Evolutionary conservation across 495 filamentous ascomycete species (phyloP), one percentile per base, ranked within the genome.

Genomic region (Aspergillus nanangensis): DNA sequence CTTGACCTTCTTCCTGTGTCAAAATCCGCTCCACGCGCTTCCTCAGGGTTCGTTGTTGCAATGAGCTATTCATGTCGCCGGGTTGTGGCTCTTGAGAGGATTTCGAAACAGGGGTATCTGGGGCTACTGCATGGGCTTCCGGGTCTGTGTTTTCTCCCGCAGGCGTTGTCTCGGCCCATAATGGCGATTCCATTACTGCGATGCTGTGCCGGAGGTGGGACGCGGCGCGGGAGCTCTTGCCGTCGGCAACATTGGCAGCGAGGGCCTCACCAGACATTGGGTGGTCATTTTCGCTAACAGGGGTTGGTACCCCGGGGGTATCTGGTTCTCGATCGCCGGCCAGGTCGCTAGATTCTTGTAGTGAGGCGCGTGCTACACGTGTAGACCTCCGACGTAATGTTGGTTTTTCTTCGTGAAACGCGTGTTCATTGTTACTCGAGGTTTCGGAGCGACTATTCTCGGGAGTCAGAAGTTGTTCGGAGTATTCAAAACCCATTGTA

Each of bases 391-490:
- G 64, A 41, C 66, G 66, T 35, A 56, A 23, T 9, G 56, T 52
- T 19, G 63, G 53, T 50, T 69, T 71, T 47, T 74, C 70, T 17
- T 74, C 70, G 14, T 52, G 50, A 18, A 56, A 66, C 58, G 64
- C 65, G 62, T 69, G 63, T 53, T 71, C 70, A 56, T 69, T 69
- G 52, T 72, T 74, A 58, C 70, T 74, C 3, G 70, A 74, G 1
- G 70, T 74, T 45, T 74, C 70, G n/a, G 70, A 74, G 44, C 70
- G 69, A 47, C 70, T 72, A 33, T 68, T 66, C 43, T 74, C 70
- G 27, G 70, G 70, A 3, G 70, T 74, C 17, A 74, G 58, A 13
- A 74, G 63, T 48, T 72, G 69, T 57, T 67, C 70, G 14, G 70
- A 57, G 27, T 70, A 61, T 41, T 72, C 69, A 33, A 72, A 58